phyloP scores from a whole-genome alignment of 2,329 filamentous ascomycete species.

The Xylariomycetidae sp. region DNA sequence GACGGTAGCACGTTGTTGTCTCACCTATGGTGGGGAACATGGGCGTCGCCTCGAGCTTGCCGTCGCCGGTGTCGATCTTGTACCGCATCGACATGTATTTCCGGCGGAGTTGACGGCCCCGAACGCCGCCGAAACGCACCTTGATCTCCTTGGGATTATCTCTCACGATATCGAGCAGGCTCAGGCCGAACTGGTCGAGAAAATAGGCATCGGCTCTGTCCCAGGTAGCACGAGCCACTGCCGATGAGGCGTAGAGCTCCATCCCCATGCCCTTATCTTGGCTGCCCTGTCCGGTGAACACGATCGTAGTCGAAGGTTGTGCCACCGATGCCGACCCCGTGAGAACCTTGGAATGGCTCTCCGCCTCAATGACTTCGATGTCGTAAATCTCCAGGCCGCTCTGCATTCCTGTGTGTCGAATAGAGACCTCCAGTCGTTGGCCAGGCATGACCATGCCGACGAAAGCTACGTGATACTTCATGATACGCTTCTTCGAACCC shows the following conservation, averaged over 20 bases:
- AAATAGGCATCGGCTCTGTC: constrained; percentile 31
- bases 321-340: constrained; percentile 18
- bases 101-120: constrained; percentile 25
- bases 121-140: constrained; percentile 31
- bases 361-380: constrained; percentile 25
- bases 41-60: constrained; percentile 10
- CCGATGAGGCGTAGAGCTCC: constrained; percentile 31
- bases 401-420: background rate
- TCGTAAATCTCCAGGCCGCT: constrained; percentile 2
- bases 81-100: constrained; percentile 28
- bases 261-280: constrained; percentile 36
- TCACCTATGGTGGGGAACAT: constrained; percentile 18
- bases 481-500: constrained; percentile 23
- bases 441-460: background rate
- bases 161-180: constrained; percentile 30
- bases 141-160: constrained; percentile 32
- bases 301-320: constrained; percentile 27
- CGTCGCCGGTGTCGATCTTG: constrained; percentile 15
- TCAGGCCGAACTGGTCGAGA: constrained; percentile 24
- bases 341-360: constrained; percentile 26
- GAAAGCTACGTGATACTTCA: background rate
- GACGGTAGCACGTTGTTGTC: constrained; percentile 23
- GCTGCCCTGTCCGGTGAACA: constrained; percentile 38
- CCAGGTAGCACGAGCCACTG: constrained; percentile 30
- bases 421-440: background rate